Conservation (phyloP, 495 filamentous ascomycete genomes). For the Immersiella caudata region DNA sequence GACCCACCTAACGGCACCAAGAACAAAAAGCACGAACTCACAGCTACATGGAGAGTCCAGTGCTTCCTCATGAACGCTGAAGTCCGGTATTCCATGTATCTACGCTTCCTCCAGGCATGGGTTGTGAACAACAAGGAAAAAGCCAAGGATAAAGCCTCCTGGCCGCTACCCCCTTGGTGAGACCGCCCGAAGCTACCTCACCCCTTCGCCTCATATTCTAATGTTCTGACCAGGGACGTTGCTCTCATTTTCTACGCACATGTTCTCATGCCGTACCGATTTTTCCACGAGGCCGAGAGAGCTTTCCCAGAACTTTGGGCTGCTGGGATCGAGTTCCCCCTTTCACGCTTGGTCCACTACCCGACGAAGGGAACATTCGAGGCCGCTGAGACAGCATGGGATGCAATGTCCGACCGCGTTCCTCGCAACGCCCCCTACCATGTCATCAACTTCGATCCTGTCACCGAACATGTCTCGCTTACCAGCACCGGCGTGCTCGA, state of each 20-base stretch:
- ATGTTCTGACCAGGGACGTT: constrained; percentile 8
- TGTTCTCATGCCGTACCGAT: constrained; percentile 8
- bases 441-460: background rate
- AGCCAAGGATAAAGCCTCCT: background rate
- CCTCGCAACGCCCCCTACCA: background rate
- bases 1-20: background rate
- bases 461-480: background rate
- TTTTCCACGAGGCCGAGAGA: constrained; percentile 1
- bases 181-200: background rate
- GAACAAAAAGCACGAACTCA: background rate
- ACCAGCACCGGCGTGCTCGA: background rate
- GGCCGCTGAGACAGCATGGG: constrained; percentile 1
- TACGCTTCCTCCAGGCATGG: constrained; percentile 16
- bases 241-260: constrained; percentile 22
- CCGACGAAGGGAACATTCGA: background rate
- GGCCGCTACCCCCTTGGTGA: constrained; percentile 12
- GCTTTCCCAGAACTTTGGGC: background rate
- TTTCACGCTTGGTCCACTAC: background rate
- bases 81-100: constrained; percentile 16
- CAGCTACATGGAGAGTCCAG: constrained; percentile 6
- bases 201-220: background rate
- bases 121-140: background rate
- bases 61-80: constrained; percentile 21
- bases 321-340: constrained; percentile 11
- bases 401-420: background rate